These are phyloP conservation scores for Sporothrix schenckii DNA, from an alignment of 2,329 filamentous ascomycete species.

Conservation along the genomic window DNA sequence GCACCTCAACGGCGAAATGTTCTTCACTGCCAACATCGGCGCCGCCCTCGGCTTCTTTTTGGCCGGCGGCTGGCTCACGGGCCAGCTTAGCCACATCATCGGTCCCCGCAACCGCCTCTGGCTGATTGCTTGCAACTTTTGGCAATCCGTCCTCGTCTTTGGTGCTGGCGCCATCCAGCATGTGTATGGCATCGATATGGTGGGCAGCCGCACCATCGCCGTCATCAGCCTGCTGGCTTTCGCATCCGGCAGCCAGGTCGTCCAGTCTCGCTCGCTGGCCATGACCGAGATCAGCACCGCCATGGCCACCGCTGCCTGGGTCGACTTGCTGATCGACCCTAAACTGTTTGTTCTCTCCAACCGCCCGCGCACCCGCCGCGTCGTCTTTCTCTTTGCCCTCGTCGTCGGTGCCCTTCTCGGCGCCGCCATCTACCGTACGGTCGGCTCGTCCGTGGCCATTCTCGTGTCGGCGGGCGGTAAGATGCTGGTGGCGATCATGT, in stretches of 20 bases:
- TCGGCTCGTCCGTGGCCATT: conserved; percentile 50
- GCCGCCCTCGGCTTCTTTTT: conserved; percentile 60
- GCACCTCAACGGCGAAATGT: conserved; percentile 51
- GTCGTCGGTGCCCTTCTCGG: conserved; percentile 55
- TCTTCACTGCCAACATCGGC: conserved; percentile 58
- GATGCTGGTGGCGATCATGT: conserved; percentile 50
- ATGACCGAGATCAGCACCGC: conserved; percentile 66
- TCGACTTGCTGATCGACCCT: conserved; percentile 62
- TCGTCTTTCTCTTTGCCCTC: conserved; percentile 54
- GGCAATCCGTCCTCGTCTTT: conserved; percentile 61
- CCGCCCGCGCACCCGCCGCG: conserved; percentile 53
- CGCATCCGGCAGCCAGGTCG: conserved; percentile 62
- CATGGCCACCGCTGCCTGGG: conserved; percentile 66
- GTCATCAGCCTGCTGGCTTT: conserved; percentile 58
- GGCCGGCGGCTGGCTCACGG: conserved; percentile 56
- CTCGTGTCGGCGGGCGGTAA: conserved; percentile 52
- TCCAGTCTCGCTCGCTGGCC: conserved; percentile 56
- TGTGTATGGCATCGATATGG: conserved; percentile 43
- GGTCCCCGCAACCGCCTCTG: conserved; percentile 56
- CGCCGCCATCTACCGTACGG: conserved; percentile 52
- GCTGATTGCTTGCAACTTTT: conserved; percentile 57
- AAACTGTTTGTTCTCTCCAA: conserved; percentile 53
- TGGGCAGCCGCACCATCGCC: conserved; percentile 47
- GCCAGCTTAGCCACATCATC: conserved; percentile 59
- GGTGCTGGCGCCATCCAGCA: conserved; percentile 55